A percentile compares a stretch with the other conserved stretches of the same genome.
Conservation (phyloP, 495 filamentous ascomycete genomes). For the Hypoxylon lienhwacheense region DNA sequence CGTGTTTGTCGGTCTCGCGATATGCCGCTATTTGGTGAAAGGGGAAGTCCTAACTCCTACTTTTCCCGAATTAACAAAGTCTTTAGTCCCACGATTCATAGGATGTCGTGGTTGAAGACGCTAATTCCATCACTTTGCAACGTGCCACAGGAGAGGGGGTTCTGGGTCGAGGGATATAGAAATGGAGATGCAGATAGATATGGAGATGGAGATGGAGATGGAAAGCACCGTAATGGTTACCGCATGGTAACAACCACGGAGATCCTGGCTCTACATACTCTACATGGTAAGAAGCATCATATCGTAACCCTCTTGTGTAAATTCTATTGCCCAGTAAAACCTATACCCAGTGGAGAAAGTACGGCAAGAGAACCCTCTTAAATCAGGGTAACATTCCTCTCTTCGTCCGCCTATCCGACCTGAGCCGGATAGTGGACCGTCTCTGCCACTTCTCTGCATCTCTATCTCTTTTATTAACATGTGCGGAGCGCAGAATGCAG, state of each 20-base stretch:
- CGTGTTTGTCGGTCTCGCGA: slow-evolving; percentile 22
- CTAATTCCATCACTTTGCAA: slow-evolving; percentile 31
- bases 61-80: slow-evolving; percentile 23
- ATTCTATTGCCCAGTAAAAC: slow-evolving; percentile 26
- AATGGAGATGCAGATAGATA: neutral
- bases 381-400: slow-evolving; percentile 21
- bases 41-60: slow-evolving; percentile 24
- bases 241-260: slow-evolving; percentile 21
- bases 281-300: no score
- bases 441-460: slow-evolving; percentile 4
- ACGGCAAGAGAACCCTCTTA: slow-evolving; percentile 25
- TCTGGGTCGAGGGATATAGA: neutral
- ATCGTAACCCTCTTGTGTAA: no score
- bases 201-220: slow-evolving; percentile 1
- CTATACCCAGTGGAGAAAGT: slow-evolving; percentile 28
- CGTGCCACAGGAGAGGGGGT: slow-evolving; percentile 34
- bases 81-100: slow-evolving; percentile 22
- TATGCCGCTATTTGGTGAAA: slow-evolving; percentile 25
- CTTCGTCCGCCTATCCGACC: slow-evolving; percentile 27
- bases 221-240: slow-evolving; percentile 13
- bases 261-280: slow-evolving; percentile 5
- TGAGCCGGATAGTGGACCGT: slow-evolving; percentile 25
- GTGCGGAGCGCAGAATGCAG: slow-evolving; percentile 15
- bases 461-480: slow-evolving; percentile 18
- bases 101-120: slow-evolving; percentile 19